Base-by-base conservation (phyloP, 1,284 basidiomycete genomes). In the Moesziomyces sp. region DNA sequence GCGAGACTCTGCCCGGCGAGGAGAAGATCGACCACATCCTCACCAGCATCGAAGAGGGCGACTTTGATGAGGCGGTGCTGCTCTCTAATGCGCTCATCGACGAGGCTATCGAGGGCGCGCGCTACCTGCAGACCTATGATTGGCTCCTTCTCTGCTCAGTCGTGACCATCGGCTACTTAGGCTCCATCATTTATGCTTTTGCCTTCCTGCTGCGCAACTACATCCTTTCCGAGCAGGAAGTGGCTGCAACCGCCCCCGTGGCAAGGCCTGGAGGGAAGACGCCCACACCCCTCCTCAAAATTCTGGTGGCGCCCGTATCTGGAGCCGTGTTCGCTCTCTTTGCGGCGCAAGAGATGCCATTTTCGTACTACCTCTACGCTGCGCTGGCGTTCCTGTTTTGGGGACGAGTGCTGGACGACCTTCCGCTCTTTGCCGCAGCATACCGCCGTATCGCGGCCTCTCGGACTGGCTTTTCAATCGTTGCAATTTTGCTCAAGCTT, bases 121-220 rank as follows among this genome's bases (percentile, higher is more conserved):
- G 89, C 46, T 95, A 95, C 82, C 87, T 95, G 6, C 91, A 94
- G 83, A 93, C 92, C 28, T 91, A 94, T 80, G 92, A 95, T 79
- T 90, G 92, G 45, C 86, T 89, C 30, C 84, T 93, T 46, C 89
- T 95, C 26, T 88, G 89, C 24, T 85, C 82, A 1, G 89, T 94
- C 61, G 91, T 93, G 50, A 88, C 88, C 2, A 76, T 87, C 5
- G 92, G 92, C 5, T 95, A 95, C 83, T 78, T 88, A 0, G 93
- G 93, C 47, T 94, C 93, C 89, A 89, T 90, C 28, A 23, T 82
- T 8, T 83, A 84, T 55, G 74, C 78, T 7, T 53, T 79, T 13
- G 46, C 79, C 5, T 83, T 76, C 61, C 67, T 85, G 19, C 58
- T 85, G 18, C 71, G 65, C 23, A 54, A 57, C 30, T 75, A 77